These are phyloP conservation scores for Brasenia schreberi DNA, from an alignment of 164 flowering plant species.

Conservation along the genomic window DNA sequence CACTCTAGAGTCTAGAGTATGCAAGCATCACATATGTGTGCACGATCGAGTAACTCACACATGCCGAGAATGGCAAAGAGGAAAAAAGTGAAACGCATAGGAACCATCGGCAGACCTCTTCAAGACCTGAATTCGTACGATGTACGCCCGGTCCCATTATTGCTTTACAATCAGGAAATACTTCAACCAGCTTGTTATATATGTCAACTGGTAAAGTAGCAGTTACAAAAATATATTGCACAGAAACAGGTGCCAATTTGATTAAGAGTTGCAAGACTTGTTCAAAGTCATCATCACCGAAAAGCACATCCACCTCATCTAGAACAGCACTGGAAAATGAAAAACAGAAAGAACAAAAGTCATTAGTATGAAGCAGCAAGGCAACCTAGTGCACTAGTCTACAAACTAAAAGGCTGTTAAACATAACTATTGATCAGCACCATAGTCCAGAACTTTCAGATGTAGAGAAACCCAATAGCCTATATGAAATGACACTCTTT, in stretches of 20 bases:
- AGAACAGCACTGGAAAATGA: slow-evolving; percentile 47
- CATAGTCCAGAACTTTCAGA: not conserved
- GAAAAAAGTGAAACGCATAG: not conserved
- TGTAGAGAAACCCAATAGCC: too few relatives aligned
- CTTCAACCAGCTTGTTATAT: slow-evolving; percentile 71
- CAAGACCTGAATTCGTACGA: slow-evolving; percentile 74
- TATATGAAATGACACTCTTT: too few relatives aligned
- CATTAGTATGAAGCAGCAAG: not conserved
- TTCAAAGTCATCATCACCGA: slow-evolving; percentile 73
- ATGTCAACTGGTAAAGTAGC: slow-evolving; percentile 88
- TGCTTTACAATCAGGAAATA: slow-evolving; percentile 79
- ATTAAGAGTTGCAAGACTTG: slow-evolving; percentile 52
- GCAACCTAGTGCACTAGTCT: not conserved
- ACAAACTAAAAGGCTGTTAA: not conserved
- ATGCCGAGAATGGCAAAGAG: not conserved
- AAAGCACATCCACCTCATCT: slow-evolving; percentile 95
- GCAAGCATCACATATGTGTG: not conserved
- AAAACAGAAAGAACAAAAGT: not conserved
- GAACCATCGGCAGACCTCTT: slow-evolving; percentile 51
- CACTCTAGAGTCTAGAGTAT: too few relatives aligned
- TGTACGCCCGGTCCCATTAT: slow-evolving; percentile 94
- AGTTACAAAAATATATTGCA: slow-evolving; percentile 92
- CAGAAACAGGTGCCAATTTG: slow-evolving; percentile 44
- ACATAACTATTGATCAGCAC: not conserved
- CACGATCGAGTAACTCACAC: not conserved